Evolutionary conservation across 495 filamentous ascomycete genomes (phyloP), one percentile per base, ranked within the genome.

Genomic region (Sabuloglossum arenarium): DNA sequence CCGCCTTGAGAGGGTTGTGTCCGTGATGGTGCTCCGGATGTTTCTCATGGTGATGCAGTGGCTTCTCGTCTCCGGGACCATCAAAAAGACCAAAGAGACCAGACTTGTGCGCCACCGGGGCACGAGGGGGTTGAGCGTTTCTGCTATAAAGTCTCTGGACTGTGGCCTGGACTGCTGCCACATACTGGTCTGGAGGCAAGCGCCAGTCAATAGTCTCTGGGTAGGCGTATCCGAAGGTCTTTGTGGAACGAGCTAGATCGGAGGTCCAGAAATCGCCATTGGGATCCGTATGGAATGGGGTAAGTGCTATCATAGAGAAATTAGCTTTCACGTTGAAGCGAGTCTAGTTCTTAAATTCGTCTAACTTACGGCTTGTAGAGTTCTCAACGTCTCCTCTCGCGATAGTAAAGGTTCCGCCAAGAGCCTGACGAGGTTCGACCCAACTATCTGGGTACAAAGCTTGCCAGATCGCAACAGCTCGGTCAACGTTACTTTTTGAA

Each of bases 381-480:
- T 68, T 62, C 46, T 65, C 59, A 9, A 60, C 63, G 21, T 69
- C 61, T 3, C 74, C 73, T 14, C 63, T 62, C 11, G 65, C 59
- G 1, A 65, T 71, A 0, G 75, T 79, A 61, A 75, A 84, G 0
- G 78, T 79, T 23, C 68, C 65, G 21, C 70, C 63, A 4, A 62
- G 56, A 16, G 76, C 71, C 3, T 64, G 42, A 25, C 72, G 63
- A 8, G 80, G 71, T 11, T 67, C 63, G 3, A 86, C 71, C 57
- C 72, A 79, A 52, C 71, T 69, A 2, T 76, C 61, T 3, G 80
- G 81, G 58, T 86, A 72, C 12, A 85, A 60, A 0, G 72, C 69
- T 66, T 88, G 83, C 82, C 83, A 89, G 51, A 88, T 76, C 6
- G 84, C 75, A 59, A 82, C 79, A 47, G 78, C 65, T 3, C 85